phyloP scores from a whole-genome alignment of 176 grass and related monocot genomes.

The Thalia dealbata region DNA sequence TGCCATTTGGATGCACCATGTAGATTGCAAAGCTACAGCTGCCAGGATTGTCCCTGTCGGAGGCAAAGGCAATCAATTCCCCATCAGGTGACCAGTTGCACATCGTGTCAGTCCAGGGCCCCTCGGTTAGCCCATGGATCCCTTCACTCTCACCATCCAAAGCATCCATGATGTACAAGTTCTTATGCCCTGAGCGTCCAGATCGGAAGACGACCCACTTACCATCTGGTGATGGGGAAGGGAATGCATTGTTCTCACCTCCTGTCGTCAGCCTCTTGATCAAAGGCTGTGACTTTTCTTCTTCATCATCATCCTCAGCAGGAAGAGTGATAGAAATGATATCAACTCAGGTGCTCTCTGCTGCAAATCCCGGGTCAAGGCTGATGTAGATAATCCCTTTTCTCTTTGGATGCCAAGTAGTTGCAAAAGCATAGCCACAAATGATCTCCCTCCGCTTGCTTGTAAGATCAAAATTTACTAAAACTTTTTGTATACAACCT shows the following conservation, averaged over 20 bases:
- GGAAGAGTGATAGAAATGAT: conserved; percentile 50
- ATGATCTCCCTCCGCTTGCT: conserved; percentile 30
- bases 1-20: conserved; percentile 76
- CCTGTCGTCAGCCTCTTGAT: conserved; percentile 56
- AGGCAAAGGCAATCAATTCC: conserved; percentile 90
- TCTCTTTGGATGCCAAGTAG: conserved; percentile 79
- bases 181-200: conserved; percentile 65
- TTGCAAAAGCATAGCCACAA: conserved; percentile 64
- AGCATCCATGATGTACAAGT: conserved; percentile 79
- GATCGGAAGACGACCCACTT: conserved; percentile 92
- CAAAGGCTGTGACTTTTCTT: not conserved
- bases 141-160: conserved; percentile 48
- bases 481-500: too few relatives aligned
- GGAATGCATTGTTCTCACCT: conserved; percentile 70
- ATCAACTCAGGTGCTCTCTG: conserved; percentile 54
- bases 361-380: conserved; percentile 43
- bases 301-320: conserved; percentile 7
- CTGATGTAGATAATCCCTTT: conserved; percentile 64
- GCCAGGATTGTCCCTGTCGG: conserved; percentile 58
- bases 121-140: conserved; percentile 51
- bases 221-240: conserved; percentile 78
- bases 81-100: conserved; percentile 89
- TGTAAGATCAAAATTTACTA: conserved; percentile 66
- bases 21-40: conserved; percentile 68
- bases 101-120: conserved; percentile 80